Evolutionary conservation across 192 early-diverging fungal genomes (phyloP).

Genomic region (Entrophospora sp.): DNA sequence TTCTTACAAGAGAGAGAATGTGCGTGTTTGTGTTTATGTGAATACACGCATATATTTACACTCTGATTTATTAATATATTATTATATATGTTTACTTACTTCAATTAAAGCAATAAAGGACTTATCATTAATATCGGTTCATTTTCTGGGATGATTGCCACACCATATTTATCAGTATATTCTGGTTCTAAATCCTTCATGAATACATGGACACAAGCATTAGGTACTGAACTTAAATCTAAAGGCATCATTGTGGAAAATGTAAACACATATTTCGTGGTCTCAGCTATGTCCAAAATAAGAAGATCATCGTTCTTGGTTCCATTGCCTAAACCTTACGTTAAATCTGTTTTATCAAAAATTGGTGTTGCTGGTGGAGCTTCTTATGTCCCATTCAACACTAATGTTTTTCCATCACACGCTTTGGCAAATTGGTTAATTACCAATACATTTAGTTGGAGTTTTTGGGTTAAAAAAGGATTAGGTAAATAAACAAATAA

Average conservation of each 20-base stretch:
- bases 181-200: slow-evolving; percentile 92
- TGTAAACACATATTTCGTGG: slow-evolving; percentile 94
- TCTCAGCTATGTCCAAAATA: slow-evolving; percentile 92
- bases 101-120: slow-evolving; percentile 49
- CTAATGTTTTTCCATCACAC: slow-evolving; percentile 61
- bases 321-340: slow-evolving; percentile 75
- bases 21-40: no score
- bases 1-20: no score
- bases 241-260: slow-evolving; percentile 79
- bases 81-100: slow-evolving; percentile 4
- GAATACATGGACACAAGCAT: slow-evolving; percentile 78
- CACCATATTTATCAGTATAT: slow-evolving; percentile 82
- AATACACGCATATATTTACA: no score
- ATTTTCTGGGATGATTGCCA: slow-evolving; percentile 75
- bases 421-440: slow-evolving; percentile 62
- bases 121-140: slow-evolving; percentile 92
- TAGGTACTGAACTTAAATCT: slow-evolving; percentile 68
- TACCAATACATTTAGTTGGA: slow-evolving; percentile 47
- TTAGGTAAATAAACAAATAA: slow-evolving; percentile 29
- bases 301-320: slow-evolving; percentile 67
- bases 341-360: slow-evolving; percentile 56
- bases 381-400: slow-evolving; percentile 48
- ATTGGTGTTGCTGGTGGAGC: slow-evolving; percentile 62
- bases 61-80: no score
- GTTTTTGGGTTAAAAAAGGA: slow-evolving; percentile 50